Evolutionary conservation across 192 early-diverging fungal genomes (phyloP), one percentile per base, ranked within the genome.

Genomic region (Podila epicladia): DNA sequence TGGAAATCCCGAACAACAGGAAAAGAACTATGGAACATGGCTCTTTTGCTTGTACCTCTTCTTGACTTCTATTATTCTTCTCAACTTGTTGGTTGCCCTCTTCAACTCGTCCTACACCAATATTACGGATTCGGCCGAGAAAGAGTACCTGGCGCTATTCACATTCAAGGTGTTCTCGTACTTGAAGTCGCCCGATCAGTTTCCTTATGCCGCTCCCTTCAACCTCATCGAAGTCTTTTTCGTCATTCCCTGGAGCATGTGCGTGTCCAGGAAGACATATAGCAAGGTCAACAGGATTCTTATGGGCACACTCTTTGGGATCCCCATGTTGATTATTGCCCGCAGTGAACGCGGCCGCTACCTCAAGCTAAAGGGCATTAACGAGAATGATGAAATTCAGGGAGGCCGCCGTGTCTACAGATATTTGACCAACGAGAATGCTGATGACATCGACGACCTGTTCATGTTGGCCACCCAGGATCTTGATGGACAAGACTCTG

Each of bases 81-180:
- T 83, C 37, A 83, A 83, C 64, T 32, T 83, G 51, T 73, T 83
- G 74, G 45, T 83, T 45, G 82, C 82, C 9, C 82, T 83, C 51
- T 83, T 83, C 75, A 83, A 83, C 64, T 75, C 74, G n/a, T 83
- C 82, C 19, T 83, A 83, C 64, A 78, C 82, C 67, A 75, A 83
- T 55, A 83, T 83, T 33, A 73, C 74, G 5, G 82, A 73, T 45
- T 73, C 74, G 8, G 26, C 82, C 11, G 74, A 83, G 62, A 72
- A 75, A 38, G 82, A 83, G 26, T 83, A 83, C 37, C 26, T 83
- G 41, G 75, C 74, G 12, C 49, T 76, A 50, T 83, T 70, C 51
- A 77, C 82, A 12, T 83, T 78, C 72, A 83, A 83, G 59, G 82
- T 83, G 6, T 83, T 83, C 55, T 77, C 70, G 29, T 83, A 77